Percentiles rank a stretch among this genome's conserved stretches.
Conservation (phyloP, 2,329 filamentous ascomycete species). For the Diaporthe australafricana region DNA sequence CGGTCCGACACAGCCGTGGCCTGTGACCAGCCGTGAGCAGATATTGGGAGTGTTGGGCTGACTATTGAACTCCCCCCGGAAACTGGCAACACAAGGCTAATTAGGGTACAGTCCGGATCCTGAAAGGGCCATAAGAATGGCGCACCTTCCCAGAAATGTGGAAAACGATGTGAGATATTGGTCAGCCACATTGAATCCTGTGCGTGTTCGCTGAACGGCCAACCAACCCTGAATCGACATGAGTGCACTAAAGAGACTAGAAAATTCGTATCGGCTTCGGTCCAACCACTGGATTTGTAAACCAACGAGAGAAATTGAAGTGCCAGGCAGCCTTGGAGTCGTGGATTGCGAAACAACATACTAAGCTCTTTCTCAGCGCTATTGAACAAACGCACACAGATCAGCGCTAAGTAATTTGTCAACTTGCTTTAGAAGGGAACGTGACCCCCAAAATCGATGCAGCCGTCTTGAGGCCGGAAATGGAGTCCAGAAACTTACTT, state of each 20-base stretch:
- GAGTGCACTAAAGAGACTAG: not conserved
- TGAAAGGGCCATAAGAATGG: not conserved
- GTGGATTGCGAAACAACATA: not conserved
- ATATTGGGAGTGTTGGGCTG: not conserved
- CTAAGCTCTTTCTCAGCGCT: constrained; percentile 2
- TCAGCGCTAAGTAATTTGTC: not conserved
- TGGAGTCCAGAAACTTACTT: no score
- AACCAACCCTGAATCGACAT: not conserved
- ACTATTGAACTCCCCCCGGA: not conserved
- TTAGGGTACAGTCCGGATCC: not conserved
- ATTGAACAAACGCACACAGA: not conserved
- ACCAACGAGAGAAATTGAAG: not conserved
- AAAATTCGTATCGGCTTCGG: not conserved
- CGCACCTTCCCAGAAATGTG: not conserved
- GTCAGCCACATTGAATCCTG: not conserved
- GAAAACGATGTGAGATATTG: not conserved
- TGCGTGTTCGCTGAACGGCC: constrained; percentile 10
- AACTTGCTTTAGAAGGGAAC: not conserved
- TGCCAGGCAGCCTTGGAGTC: not conserved
- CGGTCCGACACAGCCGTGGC: not conserved
- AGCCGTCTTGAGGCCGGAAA: not conserved
- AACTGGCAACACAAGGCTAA: not conserved
- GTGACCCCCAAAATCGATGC: no score
- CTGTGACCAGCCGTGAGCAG: not conserved
- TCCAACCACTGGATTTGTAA: not conserved